phyloP scores from a whole-genome alignment of 2,329 filamentous ascomycete genomes.

The Purpureocillium takamizusanense region DNA sequence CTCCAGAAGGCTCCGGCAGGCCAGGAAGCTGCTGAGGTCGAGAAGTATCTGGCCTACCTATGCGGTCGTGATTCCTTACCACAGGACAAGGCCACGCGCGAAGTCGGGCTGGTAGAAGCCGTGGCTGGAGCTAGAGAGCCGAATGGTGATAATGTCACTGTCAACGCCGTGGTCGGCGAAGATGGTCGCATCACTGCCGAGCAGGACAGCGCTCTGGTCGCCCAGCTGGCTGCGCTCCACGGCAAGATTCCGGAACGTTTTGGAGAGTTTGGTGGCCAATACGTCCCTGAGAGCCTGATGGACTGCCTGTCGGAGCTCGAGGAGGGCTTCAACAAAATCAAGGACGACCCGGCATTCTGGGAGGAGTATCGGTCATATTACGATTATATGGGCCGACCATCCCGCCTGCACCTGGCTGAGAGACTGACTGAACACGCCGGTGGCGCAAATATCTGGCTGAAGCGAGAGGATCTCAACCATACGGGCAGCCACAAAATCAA shows the following conservation, averaged over 20 bases:
- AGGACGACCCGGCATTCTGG: conserved; percentile 88
- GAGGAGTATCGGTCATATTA: conserved; percentile 95
- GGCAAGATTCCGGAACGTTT: conserved; percentile 76
- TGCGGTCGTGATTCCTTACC: conserved; percentile 34
- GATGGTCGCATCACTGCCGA: conserved; percentile 54
- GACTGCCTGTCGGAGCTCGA: conserved; percentile 89
- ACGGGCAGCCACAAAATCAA: conserved; percentile 99
- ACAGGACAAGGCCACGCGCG: conserved; percentile 40
- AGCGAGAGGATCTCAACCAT: conserved; percentile 95
- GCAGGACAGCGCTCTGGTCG: conserved; percentile 55
- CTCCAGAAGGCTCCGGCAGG: conserved; percentile 34
- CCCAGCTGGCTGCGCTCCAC: conserved; percentile 77
- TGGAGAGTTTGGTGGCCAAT: conserved; percentile 93
- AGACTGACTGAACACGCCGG: conserved; percentile 81
- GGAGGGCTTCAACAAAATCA: conserved; percentile 79
- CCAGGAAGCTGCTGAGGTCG: conserved; percentile 54
- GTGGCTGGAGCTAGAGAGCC: conserved; percentile 42
- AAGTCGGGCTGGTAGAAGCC: conserved; percentile 63
- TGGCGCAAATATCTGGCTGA: conserved; percentile 94
- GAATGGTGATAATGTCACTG: conserved; percentile 33
- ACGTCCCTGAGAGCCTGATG: conserved; percentile 96
- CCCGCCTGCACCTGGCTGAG: conserved; percentile 81
- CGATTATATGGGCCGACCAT: conserved; percentile 92
- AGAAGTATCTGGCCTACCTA: conserved; percentile 75
- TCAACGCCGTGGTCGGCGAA: conserved; percentile 54